Percentiles rank a stretch among this genome's conserved stretches.
These are phyloP conservation scores for Alternaria longipes DNA, from an alignment of 2,329 filamentous ascomycete species.

Conservation along the genomic window DNA sequence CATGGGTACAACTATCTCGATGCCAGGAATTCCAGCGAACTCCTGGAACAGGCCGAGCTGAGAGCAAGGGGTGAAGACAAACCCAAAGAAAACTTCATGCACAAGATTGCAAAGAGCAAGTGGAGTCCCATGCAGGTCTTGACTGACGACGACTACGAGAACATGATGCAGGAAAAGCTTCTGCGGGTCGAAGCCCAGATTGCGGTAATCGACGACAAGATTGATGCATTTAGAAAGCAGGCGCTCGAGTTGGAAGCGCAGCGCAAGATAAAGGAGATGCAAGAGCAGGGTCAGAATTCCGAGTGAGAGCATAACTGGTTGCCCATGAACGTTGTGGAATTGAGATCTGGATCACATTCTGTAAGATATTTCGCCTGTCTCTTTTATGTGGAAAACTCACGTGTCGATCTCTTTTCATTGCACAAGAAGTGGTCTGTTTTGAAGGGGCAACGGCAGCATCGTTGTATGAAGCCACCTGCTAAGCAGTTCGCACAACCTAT, in stretches of 20 bases:
- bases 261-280: slow-evolving; percentile 17
- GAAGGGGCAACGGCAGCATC: too few species aligned
- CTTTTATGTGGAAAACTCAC: not conserved
- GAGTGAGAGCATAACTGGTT: not conserved
- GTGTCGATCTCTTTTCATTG: not conserved
- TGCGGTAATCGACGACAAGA: slow-evolving; percentile 78
- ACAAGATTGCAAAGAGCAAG: slow-evolving; percentile 66
- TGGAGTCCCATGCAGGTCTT: slow-evolving; percentile 77
- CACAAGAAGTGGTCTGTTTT: not conserved
- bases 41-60: slow-evolving; percentile 47
- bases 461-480: not conserved
- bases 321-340: not conserved
- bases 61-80: slow-evolving; percentile 36
- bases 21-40: slow-evolving; percentile 52
- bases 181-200: slow-evolving; percentile 78
- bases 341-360: not conserved
- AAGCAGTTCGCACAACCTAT: not conserved
- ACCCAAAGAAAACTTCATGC: slow-evolving; percentile 55
- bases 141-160: slow-evolving; percentile 76
- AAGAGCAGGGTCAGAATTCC: not conserved
- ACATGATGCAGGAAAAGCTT: slow-evolving; percentile 75
- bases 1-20: slow-evolving; percentile 63
- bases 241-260: slow-evolving; percentile 32
- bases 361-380: slow-evolving; percentile 1
- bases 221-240: slow-evolving; percentile 60